Base-by-base conservation (phyloP, 2,329 filamentous ascomycete genomes). In the Trichoderma hamatum region DNA sequence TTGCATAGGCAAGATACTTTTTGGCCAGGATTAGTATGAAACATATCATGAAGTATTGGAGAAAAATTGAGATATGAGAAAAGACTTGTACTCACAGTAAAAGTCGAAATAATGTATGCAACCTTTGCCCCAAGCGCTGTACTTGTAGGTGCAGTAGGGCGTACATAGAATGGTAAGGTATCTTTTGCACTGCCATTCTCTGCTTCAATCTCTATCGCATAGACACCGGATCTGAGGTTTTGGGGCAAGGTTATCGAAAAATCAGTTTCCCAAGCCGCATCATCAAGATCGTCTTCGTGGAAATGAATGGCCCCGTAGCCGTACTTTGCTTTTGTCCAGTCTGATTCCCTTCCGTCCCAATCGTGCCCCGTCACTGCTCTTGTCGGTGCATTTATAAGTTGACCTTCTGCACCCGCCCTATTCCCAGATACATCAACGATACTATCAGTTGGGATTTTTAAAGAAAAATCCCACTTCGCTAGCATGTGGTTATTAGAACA, bases 291-390 rank as follows among this genome's bases (percentile, higher is more conserved):
- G 19, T 59, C 55, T 26, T 59, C 55, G 16, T 59, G 32, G 21
- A 59, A 59, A 19, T 59, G 55, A 39, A 59, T 39, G 14, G 32
- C 55, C 16, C 55, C 55, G 36, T 59, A 59, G 14, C 55, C 55
- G 36, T 59, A 26, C 21, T 59, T 59, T 36, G 32, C 55, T 39
- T 59, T 59, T 7, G 55, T 59, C 55, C 55, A 59, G 55, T 59
- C 55, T 19, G 55, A 59, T 26, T 59, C 55, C 55, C 39, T 59
- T 2, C 55, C 55, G 11, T 59, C 55, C 55, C 55, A 59, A 39
- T 59, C 55, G 21, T 59, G 55, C 14, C 55, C 55, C 13, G 55
- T 59, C 21, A 59, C 55, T 39, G 55, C 55, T 28, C 55, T 39
- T 9, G 55, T 59, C 5, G 55, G 55, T 6, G 32, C 55, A 19